A percentile compares a stretch with the other conserved stretches of the same genome.
phyloP scores from a whole-genome alignment of 768 basidiomycete genomes.

The Podaxis pistillaris region DNA sequence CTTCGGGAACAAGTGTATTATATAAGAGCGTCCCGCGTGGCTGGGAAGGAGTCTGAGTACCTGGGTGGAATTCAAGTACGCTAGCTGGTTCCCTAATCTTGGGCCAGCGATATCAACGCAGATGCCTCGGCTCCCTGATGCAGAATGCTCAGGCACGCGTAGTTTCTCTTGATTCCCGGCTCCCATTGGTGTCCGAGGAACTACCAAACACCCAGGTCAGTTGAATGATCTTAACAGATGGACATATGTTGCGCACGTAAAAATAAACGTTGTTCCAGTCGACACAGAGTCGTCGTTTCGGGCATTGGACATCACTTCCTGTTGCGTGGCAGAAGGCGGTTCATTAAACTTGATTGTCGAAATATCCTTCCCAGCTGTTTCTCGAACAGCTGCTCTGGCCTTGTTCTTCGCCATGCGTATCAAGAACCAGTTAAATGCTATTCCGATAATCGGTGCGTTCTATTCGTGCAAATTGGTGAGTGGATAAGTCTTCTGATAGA shows the following conservation, averaged over 20 bases:
- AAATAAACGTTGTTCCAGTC: neutral
- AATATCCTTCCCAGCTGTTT: neutral
- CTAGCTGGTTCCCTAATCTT: no score
- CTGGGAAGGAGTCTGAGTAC: no score
- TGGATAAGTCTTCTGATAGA: neutral
- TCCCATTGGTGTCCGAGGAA: neutral
- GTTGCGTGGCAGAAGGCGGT: neutral
- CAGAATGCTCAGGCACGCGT: no score
- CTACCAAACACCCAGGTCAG: neutral
- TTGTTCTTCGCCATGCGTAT: neutral
- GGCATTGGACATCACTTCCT: neutral
- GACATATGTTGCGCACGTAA: neutral
- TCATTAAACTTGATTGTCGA: neutral
- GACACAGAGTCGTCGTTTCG: neutral
- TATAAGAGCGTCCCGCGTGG: no score
- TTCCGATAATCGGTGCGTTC: neutral
- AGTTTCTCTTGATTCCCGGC: neutral
- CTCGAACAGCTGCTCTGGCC: neutral
- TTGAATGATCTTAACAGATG: neutral
- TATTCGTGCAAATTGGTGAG: neutral
- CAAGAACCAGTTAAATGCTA: constrained; percentile 5
- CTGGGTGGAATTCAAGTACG: no score
- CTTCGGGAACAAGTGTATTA: no score
- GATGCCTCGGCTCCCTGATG: no score
- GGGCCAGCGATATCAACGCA: no score